Evolutionary conservation across 225 moss, liverwort and hornwort species (phyloP).

Genomic region (Climacium dendroides): DNA sequence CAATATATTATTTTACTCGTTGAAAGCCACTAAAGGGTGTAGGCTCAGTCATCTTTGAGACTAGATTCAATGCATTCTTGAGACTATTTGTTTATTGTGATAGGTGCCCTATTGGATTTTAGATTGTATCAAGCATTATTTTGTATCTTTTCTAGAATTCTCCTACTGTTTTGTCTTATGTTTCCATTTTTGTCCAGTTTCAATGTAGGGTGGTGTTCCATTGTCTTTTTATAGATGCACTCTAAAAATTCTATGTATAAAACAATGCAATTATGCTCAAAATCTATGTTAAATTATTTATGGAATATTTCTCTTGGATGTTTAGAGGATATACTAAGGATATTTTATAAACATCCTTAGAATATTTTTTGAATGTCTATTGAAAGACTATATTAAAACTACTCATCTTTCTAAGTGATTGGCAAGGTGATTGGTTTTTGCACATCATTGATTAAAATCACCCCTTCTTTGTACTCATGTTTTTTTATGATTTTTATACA

Average conservation of each 20-base stretch:
- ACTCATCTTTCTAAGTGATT: neutral
- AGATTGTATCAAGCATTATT: rapidly evolving
- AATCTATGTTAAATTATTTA: neutral
- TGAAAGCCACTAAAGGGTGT: rapidly evolving
- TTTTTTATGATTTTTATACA: neutral
- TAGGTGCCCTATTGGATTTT: rapidly evolving
- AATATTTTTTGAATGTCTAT: neutral
- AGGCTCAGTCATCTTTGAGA: neutral
- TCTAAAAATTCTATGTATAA: too few relatives aligned
- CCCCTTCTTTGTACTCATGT: neutral
- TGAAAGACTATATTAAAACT: neutral
- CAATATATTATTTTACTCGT: too few relatives aligned
- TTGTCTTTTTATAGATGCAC: neutral
- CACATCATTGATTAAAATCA: neutral
- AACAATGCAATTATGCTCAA: neutral
- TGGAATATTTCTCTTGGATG: neutral
- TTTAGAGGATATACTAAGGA: neutral
- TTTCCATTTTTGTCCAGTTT: neutral
- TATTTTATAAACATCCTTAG: rapidly evolving
- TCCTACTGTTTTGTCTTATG: rapidly evolving
- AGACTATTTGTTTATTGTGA: neutral
- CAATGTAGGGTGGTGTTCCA: rapidly evolving
- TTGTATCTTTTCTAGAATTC: neutral
- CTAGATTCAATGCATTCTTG: neutral
- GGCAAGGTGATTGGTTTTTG: neutral